Conservation (phyloP, 768 basidiomycete species). For the Boletellus ananas region DNA sequence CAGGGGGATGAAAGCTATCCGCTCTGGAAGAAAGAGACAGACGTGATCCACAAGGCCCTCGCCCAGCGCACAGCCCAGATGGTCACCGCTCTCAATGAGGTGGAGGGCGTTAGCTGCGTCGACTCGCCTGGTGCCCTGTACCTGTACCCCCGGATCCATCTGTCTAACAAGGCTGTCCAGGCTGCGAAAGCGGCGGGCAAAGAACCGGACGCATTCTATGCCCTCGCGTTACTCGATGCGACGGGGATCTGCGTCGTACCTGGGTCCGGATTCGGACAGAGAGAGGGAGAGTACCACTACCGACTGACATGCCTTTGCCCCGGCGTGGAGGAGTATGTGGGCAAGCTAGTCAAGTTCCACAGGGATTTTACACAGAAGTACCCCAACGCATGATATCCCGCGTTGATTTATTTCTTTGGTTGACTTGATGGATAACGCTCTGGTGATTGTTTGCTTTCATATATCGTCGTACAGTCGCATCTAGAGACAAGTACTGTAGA, state of each 20-base stretch:
- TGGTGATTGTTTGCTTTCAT: not conserved
- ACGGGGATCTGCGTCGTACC: conserved; percentile 95
- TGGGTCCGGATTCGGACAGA: conserved; percentile 93
- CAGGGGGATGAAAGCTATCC: conserved; percentile 70
- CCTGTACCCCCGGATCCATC: conserved; percentile 78
- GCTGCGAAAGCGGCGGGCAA: conserved; percentile 71
- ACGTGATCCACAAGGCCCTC: conserved; percentile 71
- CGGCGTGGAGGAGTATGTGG: conserved; percentile 89
- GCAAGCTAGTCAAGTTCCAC: conserved; percentile 77
- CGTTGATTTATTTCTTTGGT: not conserved
- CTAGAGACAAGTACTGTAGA: conserved; percentile 1
- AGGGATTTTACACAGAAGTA: conserved; percentile 54
- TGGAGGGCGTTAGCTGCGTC: conserved; percentile 89
- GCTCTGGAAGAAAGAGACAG: conserved; percentile 82
- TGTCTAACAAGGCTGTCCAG: conserved; percentile 68
- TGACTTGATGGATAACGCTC: not conserved
- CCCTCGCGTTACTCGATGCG: conserved; percentile 75
- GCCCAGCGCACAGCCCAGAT: conserved; percentile 67
- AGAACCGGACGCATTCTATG: conserved; percentile 87
- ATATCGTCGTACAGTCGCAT: conserved; percentile 1
- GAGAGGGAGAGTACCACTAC: conserved; percentile 86
- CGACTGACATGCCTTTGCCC: conserved; percentile 93
- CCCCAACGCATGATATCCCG: conserved; percentile 14
- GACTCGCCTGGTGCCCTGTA: conserved; percentile 91
- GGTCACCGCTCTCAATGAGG: conserved; percentile 72